phyloP scores from a whole-genome alignment of 306 rosid species.

The Begonia peltatifolia region DNA sequence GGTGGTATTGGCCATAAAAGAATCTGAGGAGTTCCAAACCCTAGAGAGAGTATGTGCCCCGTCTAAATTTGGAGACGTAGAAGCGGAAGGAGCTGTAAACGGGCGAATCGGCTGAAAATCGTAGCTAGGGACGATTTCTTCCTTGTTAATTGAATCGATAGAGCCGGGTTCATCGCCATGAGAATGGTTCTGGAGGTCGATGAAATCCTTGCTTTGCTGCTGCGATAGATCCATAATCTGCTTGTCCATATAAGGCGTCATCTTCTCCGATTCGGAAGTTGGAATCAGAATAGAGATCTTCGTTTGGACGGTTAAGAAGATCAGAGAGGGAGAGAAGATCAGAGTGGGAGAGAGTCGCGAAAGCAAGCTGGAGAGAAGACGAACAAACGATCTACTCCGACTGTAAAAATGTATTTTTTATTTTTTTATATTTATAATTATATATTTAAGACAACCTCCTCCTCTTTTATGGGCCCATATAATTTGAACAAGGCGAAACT shows the following conservation, averaged over 20 bases:
- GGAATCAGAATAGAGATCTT: too few species aligned
- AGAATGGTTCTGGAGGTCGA: constrained; percentile 40
- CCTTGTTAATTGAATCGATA: constrained; percentile 31
- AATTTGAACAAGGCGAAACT: too few species aligned
- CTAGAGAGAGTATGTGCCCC: constrained; percentile 9
- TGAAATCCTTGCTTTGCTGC: constrained; percentile 35
- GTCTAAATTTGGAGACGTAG: constrained; percentile 13
- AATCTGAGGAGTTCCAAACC: constrained; percentile 43
- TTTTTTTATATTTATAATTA: too few species aligned
- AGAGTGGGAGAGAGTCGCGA: too few species aligned
- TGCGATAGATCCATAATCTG: constrained; percentile 77
- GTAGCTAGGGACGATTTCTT: constrained; percentile 61
- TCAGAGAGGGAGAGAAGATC: too few species aligned
- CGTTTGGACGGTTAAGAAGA: too few species aligned
- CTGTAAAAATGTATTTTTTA: too few species aligned
- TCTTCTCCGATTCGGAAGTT: constrained; percentile 31
- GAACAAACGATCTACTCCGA: too few species aligned
- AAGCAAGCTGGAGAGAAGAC: too few species aligned
- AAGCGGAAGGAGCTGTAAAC: constrained; percentile 14
- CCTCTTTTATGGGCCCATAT: too few species aligned
- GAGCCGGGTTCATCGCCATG: constrained; percentile 13
- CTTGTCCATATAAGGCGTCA: constrained; percentile 77
- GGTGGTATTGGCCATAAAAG: constrained; percentile 29
- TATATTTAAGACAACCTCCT: too few species aligned
- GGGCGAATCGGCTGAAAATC: constrained; percentile 88